These are phyloP conservation scores for Cutaneotrichosporon cyanovorans DNA, from an alignment of 1,284 basidiomycete genomes.

Conservation along the genomic window DNA sequence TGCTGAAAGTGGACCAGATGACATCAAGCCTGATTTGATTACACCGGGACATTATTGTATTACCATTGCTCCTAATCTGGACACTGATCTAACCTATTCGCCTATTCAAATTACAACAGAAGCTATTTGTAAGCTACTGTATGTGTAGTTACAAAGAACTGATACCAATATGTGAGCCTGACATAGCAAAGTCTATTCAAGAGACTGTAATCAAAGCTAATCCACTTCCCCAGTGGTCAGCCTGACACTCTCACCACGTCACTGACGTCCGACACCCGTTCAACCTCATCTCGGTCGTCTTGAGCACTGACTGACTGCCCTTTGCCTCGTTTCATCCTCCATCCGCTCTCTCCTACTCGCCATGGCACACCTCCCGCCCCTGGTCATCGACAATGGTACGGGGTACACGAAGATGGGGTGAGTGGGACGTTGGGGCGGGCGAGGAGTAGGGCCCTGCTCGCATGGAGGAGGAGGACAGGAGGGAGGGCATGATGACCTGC, in stretches of 20 bases:
- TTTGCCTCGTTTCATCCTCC: conserved; percentile 5
- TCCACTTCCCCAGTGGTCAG: neutral
- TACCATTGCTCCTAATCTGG: too few species aligned
- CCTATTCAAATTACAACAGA: too few species aligned
- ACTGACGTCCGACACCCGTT: neutral
- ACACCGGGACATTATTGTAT: neutral
- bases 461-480: neutral
- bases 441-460: too few species aligned
- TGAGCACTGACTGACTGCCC: too few species aligned
- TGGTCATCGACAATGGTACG: conserved; percentile 96
- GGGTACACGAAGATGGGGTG: conserved; percentile 97
- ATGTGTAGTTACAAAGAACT: too few species aligned
- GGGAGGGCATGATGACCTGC: neutral
- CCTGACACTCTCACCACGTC: neutral
- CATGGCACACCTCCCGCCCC: conserved; percentile 76
- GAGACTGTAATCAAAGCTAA: too few species aligned
- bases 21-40: neutral
- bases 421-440: conserved; percentile 32
- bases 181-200: too few species aligned
- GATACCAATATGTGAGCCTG: neutral
- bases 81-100: too few species aligned
- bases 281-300: too few species aligned
- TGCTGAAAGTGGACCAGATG: neutral
- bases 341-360: conserved; percentile 19
- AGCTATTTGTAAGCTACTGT: too few species aligned